Evolutionary conservation across 164 flowering plant genomes (phyloP).

Genomic region (Berberis vulgaris): DNA sequence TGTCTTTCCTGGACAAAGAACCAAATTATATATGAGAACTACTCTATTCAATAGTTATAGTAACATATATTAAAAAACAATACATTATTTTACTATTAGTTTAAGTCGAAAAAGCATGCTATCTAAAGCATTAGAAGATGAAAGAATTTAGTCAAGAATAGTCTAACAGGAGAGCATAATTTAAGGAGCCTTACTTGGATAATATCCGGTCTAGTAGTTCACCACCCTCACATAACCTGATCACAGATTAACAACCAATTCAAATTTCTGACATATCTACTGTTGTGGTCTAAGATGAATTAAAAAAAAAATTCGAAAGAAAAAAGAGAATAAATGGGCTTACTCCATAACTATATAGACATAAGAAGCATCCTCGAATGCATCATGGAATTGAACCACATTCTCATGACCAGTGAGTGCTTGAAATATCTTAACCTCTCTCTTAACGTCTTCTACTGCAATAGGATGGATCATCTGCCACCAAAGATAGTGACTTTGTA

Average conservation of each 20-base stretch:
- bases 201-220: conserved; percentile 90
- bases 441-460: conserved; percentile 96
- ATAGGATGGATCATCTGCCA: conserved; percentile 95
- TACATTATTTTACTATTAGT: too few relatives aligned
- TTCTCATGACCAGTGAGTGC: conserved; percentile 92
- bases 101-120: too few relatives aligned
- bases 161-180: background rate
- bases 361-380: conserved; percentile 84
- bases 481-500: conserved; percentile 1
- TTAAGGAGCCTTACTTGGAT: conserved; percentile 60
- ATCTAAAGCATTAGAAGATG: background rate
- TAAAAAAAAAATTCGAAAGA: background rate
- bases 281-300: background rate
- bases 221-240: conserved; percentile 97
- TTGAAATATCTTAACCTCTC: conserved; percentile 89
- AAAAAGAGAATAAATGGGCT: conserved; percentile 15
- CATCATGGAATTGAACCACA: conserved; percentile 86
- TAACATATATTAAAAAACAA: background rate
- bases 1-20: conserved; percentile 62
- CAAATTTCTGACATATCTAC: background rate
- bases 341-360: conserved; percentile 98
- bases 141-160: background rate
- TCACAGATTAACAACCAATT: conserved; percentile 2
- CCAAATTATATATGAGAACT: conserved; percentile 1
- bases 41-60: background rate